Conservation (phyloP, 768 basidiomycete species). For the Sutorius australiensis region DNA sequence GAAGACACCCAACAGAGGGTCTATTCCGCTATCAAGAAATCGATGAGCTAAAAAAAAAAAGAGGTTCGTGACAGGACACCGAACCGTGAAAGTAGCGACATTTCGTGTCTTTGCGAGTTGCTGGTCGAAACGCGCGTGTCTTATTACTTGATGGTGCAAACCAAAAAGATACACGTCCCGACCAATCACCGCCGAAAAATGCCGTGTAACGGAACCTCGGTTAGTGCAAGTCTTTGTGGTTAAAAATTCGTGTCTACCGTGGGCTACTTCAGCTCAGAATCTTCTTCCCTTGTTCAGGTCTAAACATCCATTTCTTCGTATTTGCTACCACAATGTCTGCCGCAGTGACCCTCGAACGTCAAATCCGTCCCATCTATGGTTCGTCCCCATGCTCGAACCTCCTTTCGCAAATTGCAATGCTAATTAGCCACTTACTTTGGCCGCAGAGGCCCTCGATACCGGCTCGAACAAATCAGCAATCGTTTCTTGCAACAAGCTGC, state of each 20-base stretch:
- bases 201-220: slow-evolving; percentile 28
- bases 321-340: slow-evolving; percentile 41
- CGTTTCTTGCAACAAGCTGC: slow-evolving; percentile 78
- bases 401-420: not conserved
- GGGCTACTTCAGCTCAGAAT: not conserved
- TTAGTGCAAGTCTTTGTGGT: slow-evolving; percentile 12
- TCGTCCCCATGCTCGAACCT: slow-evolving; percentile 15
- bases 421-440: not conserved
- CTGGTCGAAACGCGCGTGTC: not conserved
- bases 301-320: not conserved
- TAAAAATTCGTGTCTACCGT: slow-evolving; percentile 25
- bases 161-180: slow-evolving; percentile 1
- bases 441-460: slow-evolving; percentile 77
- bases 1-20: slow-evolving; percentile 72
- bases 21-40: slow-evolving; percentile 47
- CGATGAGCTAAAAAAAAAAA: not conserved
- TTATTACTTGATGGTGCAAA: not conserved
- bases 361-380: slow-evolving; percentile 86
- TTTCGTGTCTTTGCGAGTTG: slow-evolving; percentile 16
- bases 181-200: slow-evolving; percentile 22
- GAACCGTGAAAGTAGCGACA: slow-evolving; percentile 39
- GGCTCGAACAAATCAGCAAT: slow-evolving; percentile 85
- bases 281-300: slow-evolving; percentile 3
- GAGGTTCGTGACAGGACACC: slow-evolving; percentile 1
- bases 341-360: slow-evolving; percentile 64